A percentile compares a stretch with the other conserved stretches of the same genome.
Conservation (phyloP, 2,329 filamentous ascomycete genomes). For the Botrytis paeoniae region DNA sequence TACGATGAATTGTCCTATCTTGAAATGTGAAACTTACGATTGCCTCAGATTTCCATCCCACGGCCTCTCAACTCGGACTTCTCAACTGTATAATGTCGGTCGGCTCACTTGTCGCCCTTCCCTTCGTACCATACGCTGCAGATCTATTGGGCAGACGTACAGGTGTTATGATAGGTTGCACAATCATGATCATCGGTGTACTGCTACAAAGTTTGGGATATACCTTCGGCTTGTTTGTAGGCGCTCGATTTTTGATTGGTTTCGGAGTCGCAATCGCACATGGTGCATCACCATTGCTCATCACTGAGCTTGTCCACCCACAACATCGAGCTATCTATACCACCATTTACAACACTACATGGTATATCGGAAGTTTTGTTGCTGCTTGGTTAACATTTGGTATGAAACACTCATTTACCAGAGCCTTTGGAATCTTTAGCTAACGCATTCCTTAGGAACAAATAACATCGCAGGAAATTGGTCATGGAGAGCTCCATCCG, state of each 20-base stretch:
- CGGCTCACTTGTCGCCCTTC: slow-evolving; percentile 47
- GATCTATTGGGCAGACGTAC: slow-evolving; percentile 47
- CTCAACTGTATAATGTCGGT: slow-evolving; percentile 49
- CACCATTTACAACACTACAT: slow-evolving; percentile 47
- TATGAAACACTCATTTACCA: slow-evolving; percentile 10
- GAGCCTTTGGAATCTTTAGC: background rate
- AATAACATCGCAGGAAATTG: slow-evolving; percentile 38
- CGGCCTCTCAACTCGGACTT: slow-evolving; percentile 42
- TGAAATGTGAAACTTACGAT: slow-evolving; percentile 44
- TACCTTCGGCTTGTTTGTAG: slow-evolving; percentile 45
- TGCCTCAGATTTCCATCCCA: slow-evolving; percentile 39
- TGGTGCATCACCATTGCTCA: slow-evolving; percentile 38
- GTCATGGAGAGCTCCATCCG: slow-evolving; percentile 38
- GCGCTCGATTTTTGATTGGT: slow-evolving; percentile 41
- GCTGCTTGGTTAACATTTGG: slow-evolving; percentile 47
- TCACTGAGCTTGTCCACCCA: slow-evolving; percentile 48
- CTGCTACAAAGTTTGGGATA: slow-evolving; percentile 42
- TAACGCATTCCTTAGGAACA: slow-evolving; percentile 34
- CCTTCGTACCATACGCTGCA: slow-evolving; percentile 47
- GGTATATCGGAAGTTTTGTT: slow-evolving; percentile 46
- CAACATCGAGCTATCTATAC: slow-evolving; percentile 49
- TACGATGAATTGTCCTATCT: background rate
- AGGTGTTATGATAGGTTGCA: slow-evolving; percentile 47
- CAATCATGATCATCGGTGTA: slow-evolving; percentile 47
- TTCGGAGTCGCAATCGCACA: slow-evolving; percentile 39